A percentile compares a stretch with the other conserved stretches of the same genome.
Evolutionary conservation across 805 yeast species (phyloP).

Genomic region (Starmerella apis): DNA sequence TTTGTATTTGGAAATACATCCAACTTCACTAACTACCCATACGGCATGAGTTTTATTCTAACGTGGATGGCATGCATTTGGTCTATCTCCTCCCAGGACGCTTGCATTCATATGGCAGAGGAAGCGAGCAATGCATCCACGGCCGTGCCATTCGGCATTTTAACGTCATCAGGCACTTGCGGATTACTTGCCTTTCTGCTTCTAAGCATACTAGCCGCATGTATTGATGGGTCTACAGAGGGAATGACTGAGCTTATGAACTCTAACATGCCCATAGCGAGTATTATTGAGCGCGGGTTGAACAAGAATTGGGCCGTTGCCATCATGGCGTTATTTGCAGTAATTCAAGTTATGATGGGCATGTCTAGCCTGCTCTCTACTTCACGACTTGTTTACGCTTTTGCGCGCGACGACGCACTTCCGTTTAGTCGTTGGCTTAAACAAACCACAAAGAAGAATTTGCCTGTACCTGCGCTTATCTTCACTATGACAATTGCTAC

Average conservation of each 20-base stretch:
- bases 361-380: conserved; percentile 52
- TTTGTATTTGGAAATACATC: conserved; percentile 47
- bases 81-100: conserved; percentile 67
- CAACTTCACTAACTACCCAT: conserved; percentile 46
- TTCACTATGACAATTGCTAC: conserved; percentile 43
- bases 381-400: conserved; percentile 65
- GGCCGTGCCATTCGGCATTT: conserved; percentile 56
- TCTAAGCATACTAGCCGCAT: conserved; percentile 38
- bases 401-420: conserved; percentile 65
- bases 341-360: conserved; percentile 59
- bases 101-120: conserved; percentile 62
- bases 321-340: conserved; percentile 46
- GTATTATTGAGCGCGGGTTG: conserved; percentile 49
- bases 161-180: conserved; percentile 47
- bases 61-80: conserved; percentile 59
- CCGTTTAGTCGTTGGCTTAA: conserved; percentile 50
- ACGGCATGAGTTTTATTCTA: conserved; percentile 46
- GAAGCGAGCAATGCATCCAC: conserved; percentile 53
- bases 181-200: conserved; percentile 50
- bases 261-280: conserved; percentile 53
- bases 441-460: conserved; percentile 37
- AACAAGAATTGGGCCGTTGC: conserved; percentile 59
- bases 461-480: conserved; percentile 57
- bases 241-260: conserved; percentile 33
- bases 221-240: conserved; percentile 35